Conservation (phyloP, 371 early-diverging fungal species). For the Saksenaea vasiformis region DNA sequence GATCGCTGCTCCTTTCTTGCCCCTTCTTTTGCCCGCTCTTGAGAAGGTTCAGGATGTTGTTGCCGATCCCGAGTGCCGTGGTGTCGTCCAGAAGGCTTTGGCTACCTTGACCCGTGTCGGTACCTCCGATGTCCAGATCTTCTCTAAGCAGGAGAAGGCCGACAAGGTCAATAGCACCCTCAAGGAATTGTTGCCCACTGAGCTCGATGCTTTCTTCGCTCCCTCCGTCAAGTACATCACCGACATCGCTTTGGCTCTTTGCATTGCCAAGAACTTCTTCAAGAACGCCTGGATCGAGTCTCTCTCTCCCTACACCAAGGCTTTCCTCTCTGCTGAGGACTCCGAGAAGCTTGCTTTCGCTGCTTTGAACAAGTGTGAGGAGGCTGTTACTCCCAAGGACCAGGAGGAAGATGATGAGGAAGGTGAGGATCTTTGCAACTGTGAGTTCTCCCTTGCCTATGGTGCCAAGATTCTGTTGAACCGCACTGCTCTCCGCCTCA, state of each 20-base stretch:
- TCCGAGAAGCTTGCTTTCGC: slow-evolving; percentile 34
- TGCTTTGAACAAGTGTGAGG: slow-evolving; percentile 42
- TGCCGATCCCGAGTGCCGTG: slow-evolving; percentile 80
- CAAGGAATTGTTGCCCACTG: slow-evolving; percentile 41
- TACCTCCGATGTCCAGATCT: slow-evolving; percentile 24
- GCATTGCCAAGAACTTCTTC: slow-evolving; percentile 36
- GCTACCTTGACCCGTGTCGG: slow-evolving; percentile 40
- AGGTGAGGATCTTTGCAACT: slow-evolving; percentile 78
- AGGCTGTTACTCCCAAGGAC: slow-evolving; percentile 46
- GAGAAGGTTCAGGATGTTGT: slow-evolving; percentile 74
- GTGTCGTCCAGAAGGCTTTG: slow-evolving; percentile 54
- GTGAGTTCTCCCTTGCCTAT: slow-evolving; percentile 80
- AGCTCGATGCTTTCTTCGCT: slow-evolving; percentile 41
- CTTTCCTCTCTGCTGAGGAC: slow-evolving; percentile 22
- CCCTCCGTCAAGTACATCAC: slow-evolving; percentile 39
- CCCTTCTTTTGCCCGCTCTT: slow-evolving; percentile 75
- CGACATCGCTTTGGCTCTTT: slow-evolving; percentile 35
- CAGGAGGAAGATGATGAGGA: slow-evolving; percentile 66
- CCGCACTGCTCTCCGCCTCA: slow-evolving; percentile 72
- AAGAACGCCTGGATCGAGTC: slow-evolving; percentile 43
- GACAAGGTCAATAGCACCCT: slow-evolving; percentile 44
- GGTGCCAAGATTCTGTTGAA: slow-evolving; percentile 84
- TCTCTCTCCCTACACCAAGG: slow-evolving; percentile 29
- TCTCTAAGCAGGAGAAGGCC: slow-evolving; percentile 46
- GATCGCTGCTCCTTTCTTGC: slow-evolving; percentile 81